Evolutionary conservation across 805 yeast species (phyloP).

Genomic region (Yamadazyma kitorensis): DNA sequence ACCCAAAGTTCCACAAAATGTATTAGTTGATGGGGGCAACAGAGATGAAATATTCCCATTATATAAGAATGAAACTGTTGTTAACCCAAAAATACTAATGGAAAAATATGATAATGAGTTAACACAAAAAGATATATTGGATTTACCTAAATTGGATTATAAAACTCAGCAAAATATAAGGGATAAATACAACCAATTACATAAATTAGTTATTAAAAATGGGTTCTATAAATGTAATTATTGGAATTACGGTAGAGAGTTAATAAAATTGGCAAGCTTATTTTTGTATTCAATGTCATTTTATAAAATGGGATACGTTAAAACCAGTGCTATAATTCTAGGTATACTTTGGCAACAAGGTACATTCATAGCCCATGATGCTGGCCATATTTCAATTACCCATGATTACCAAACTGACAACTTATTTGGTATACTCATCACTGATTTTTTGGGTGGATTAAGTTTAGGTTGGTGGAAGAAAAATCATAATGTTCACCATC

Average conservation of each 20-base stretch:
- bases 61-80: slow-evolving; percentile 26
- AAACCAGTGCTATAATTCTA: slow-evolving; percentile 58
- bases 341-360: slow-evolving; percentile 89
- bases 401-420: slow-evolving; percentile 79
- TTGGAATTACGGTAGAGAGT: slow-evolving; percentile 68
- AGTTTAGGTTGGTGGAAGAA: slow-evolving; percentile 95
- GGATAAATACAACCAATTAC: slow-evolving; percentile 58
- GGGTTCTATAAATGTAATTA: slow-evolving; percentile 75
- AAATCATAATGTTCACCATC: slow-evolving; percentile 90
- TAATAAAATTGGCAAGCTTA: slow-evolving; percentile 55
- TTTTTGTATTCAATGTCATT: slow-evolving; percentile 49
- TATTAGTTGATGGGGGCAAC: slow-evolving; percentile 38
- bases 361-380: slow-evolving; percentile 85
- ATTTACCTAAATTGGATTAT: slow-evolving; percentile 64
- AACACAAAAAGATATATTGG: slow-evolving; percentile 52
- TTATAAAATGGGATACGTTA: slow-evolving; percentile 44
- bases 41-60: slow-evolving; percentile 34
- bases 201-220: slow-evolving; percentile 48
- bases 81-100: slow-evolving; percentile 55
- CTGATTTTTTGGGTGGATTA: slow-evolving; percentile 82
- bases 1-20: slow-evolving; percentile 54
- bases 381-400: slow-evolving; percentile 82
- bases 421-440: slow-evolving; percentile 66
- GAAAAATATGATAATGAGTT: slow-evolving; percentile 57
- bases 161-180: slow-evolving; percentile 60